Evolutionary conservation across 1,139 yeast genomes (phyloP).

Genomic region (Yamadazyma membranifaciens): DNA sequence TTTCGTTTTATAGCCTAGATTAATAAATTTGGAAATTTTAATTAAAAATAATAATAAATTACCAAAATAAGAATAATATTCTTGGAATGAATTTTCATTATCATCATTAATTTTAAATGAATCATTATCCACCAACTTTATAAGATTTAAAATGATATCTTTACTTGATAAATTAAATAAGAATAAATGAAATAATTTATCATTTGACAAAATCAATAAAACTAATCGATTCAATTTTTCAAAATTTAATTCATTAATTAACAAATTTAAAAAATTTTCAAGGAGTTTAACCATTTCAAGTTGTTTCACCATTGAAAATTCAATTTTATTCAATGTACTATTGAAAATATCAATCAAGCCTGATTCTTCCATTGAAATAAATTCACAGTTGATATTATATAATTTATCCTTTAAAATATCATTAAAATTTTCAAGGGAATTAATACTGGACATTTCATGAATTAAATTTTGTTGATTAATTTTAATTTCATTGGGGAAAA

Average conservation of each 20-base stretch:
- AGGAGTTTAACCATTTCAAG: slow-evolving; percentile 36
- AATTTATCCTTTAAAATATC: slow-evolving; percentile 31
- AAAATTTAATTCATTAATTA: slow-evolving; percentile 37
- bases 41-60: slow-evolving; percentile 51
- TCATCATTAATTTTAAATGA: slow-evolving; percentile 34
- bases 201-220: slow-evolving; percentile 42
- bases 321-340: slow-evolving; percentile 26
- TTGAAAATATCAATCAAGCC: slow-evolving; percentile 42
- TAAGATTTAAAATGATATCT: slow-evolving; percentile 26
- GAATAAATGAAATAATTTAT: slow-evolving; percentile 42
- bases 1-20: slow-evolving; percentile 22
- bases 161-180: slow-evolving; percentile 26
- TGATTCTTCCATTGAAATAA: slow-evolving; percentile 53
- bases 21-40: slow-evolving; percentile 40
- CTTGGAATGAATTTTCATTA: slow-evolving; percentile 63
- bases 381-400: slow-evolving; percentile 51
- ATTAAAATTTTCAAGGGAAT: slow-evolving; percentile 17
- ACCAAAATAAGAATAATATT: slow-evolving; percentile 68
- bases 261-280: slow-evolving; percentile 31
- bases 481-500: slow-evolving; percentile 37
- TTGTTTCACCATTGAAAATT: slow-evolving; percentile 40
- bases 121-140: slow-evolving; percentile 35
- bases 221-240: slow-evolving; percentile 51
- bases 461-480: slow-evolving; percentile 30
- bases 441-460: slow-evolving; percentile 21